Conservation (phyloP, 305 asterid species). For the Fraxinus latifolia region DNA sequence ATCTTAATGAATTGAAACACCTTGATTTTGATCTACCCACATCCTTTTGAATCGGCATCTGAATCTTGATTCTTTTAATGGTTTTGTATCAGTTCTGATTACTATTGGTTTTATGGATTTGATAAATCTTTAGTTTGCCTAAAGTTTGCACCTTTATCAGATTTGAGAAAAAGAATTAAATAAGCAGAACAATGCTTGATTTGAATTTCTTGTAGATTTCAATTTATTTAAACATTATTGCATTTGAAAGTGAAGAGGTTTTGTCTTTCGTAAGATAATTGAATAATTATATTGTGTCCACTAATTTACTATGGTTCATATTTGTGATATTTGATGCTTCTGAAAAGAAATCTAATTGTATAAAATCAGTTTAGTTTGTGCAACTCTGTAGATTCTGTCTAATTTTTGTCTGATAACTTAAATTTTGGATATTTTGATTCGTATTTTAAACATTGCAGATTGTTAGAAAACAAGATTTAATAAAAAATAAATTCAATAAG, state of each 20-base stretch:
- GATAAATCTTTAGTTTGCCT: neutral
- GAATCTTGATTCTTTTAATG: neutral
- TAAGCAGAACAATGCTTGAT: neutral
- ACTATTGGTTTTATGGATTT: neutral
- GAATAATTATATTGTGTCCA: neutral
- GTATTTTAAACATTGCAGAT: slow-evolving; percentile 16
- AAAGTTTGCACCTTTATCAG: slow-evolving; percentile 11
- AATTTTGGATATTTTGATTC: slow-evolving; percentile 1
- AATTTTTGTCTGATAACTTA: neutral
- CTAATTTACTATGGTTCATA: neutral
- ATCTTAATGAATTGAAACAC: neutral
- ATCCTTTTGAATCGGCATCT: neutral
- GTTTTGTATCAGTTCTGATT: neutral
- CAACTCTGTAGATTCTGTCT: slow-evolving; percentile 14
- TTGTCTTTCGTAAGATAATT: neutral
- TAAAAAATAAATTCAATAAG: neutral
- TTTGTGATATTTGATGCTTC: neutral
- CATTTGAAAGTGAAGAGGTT: slow-evolving; percentile 12
- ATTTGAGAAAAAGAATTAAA: slow-evolving; percentile 1
- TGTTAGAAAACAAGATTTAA: neutral
- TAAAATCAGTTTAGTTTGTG: neutral
- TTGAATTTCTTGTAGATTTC: neutral
- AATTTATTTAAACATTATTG: neutral
- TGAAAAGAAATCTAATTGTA: neutral
- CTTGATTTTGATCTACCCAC: neutral